Conservation (phyloP, 169 alveolate species). For the Cytauxzoon felis region DNA sequence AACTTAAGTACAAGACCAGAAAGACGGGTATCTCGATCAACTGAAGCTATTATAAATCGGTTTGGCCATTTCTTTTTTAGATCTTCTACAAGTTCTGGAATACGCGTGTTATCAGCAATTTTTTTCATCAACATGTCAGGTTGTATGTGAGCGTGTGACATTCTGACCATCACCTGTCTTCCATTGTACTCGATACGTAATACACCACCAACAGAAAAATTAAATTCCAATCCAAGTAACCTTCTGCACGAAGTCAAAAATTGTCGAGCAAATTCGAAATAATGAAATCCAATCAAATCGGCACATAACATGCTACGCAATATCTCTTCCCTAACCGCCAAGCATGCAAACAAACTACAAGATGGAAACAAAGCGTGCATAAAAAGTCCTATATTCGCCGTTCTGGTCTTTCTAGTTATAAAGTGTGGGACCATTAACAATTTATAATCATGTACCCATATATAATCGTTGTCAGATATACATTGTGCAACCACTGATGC, state of each 20-base stretch:
- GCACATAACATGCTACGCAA: constrained; percentile 89
- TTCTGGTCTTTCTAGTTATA: constrained; percentile 68
- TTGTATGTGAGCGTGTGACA: constrained; percentile 54
- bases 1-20: constrained; percentile 71
- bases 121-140: constrained; percentile 27
- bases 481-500: constrained; percentile 57
- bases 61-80: constrained; percentile 34
- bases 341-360: constrained; percentile 80
- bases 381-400: constrained; percentile 85
- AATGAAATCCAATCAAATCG: constrained; percentile 90
- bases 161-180: constrained; percentile 68
- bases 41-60: constrained; percentile 54
- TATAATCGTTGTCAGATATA: constrained; percentile 59
- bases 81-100: constrained; percentile 7
- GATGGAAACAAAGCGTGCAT: constrained; percentile 93
- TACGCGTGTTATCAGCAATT: constrained; percentile 2
- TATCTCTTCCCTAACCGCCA: constrained; percentile 86
- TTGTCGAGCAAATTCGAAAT: constrained; percentile 88
- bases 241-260: constrained; percentile 83
- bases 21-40: constrained; percentile 66
- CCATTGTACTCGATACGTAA: constrained; percentile 81
- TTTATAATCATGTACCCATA: constrained; percentile 90
- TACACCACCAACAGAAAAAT: constrained; percentile 80
- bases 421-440: constrained; percentile 82
- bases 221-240: constrained; percentile 83